Conservation (phyloP, 306 rosid genomes). For the Vicia villosa region DNA sequence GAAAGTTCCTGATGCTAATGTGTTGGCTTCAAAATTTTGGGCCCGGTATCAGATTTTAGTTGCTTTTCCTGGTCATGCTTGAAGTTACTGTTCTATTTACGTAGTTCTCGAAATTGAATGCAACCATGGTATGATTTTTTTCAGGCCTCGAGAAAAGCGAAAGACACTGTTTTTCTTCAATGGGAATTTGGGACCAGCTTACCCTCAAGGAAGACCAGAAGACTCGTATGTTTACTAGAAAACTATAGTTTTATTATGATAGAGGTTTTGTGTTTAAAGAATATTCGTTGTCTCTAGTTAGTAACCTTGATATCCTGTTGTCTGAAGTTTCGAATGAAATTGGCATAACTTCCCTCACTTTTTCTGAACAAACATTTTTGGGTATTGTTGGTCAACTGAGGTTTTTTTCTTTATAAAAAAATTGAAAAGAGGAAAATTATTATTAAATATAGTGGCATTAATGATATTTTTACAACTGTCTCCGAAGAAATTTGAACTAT, state of each 20-base stretch:
- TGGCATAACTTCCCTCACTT: too few species aligned
- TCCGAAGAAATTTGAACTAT: too few species aligned
- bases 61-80: constrained; percentile 30
- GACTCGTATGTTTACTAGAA: constrained; percentile 58
- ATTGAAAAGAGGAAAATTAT: too few species aligned
- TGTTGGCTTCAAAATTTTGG: constrained; percentile 69
- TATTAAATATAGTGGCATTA: too few species aligned
- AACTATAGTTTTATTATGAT: background rate
- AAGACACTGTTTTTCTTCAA: constrained; percentile 83
- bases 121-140: constrained; percentile 37
- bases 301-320: constrained; percentile 8
- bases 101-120: constrained; percentile 8
- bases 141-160: constrained; percentile 73
- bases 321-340: background rate
- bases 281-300: constrained; percentile 17
- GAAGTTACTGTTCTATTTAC: constrained; percentile 6
- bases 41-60: constrained; percentile 52
- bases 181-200: constrained; percentile 89
- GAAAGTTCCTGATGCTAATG: constrained; percentile 75
- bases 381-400: constrained; percentile 10
- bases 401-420: background rate
- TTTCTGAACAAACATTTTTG: constrained; percentile 17
- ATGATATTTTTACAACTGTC: too few species aligned
- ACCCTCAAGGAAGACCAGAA: constrained; percentile 69
- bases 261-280: background rate